Evolutionary conservation across 192 early-diverging fungal genomes (phyloP), one percentile per base, ranked within the genome.

Genomic region (Coemansia sp.): DNA sequence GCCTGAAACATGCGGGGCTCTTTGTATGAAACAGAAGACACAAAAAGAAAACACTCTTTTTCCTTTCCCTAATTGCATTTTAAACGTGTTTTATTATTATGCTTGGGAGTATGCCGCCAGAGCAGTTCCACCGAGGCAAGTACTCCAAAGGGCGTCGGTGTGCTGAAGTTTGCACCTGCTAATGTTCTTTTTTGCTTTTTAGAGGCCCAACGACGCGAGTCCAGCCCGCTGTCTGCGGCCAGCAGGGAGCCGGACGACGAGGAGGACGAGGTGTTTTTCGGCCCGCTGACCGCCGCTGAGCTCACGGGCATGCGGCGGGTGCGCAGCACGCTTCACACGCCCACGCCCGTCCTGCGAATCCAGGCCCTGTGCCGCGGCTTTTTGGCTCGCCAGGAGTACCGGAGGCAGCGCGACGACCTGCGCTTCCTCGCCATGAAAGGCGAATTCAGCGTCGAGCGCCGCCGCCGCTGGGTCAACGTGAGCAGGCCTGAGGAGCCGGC

Each of bases 191-290:
- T 21, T 0, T 57, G 10, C 34, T 39, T 7, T 14, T 43, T 42
- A 11, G 12, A 28, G 26, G 25, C 26, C 23, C 52, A 13, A 16
- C 13, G 4, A n/a, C n/a, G 14, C 3, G 41, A 43, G 14, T 43
- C 41, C 4, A n/a, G 4, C 4, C 3, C 41, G 3, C 4, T 43
- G 41, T 43, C 16, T 14, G 0, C 18, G 7, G 41, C 0, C 38
- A 38, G 21, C 4, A 41, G 8, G 41, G 37, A 62, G 33, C 20
- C 23, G 59, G 58, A 66, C 12, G 68, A 65, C 10, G 66, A 72
- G 1, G 73, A 81, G 21, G 69, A 70, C 60, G 77, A 80, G 42
- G 72, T 75, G 26, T 80, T 80, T 48, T 80, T 80, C 41, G 77
- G 77, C 11, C 77, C 77, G 2, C 36, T 75, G 50, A 50, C 62